phyloP scores from a whole-genome alignment of 2,329 filamentous ascomycete species.

The Coniochaeta hoffmannii region DNA sequence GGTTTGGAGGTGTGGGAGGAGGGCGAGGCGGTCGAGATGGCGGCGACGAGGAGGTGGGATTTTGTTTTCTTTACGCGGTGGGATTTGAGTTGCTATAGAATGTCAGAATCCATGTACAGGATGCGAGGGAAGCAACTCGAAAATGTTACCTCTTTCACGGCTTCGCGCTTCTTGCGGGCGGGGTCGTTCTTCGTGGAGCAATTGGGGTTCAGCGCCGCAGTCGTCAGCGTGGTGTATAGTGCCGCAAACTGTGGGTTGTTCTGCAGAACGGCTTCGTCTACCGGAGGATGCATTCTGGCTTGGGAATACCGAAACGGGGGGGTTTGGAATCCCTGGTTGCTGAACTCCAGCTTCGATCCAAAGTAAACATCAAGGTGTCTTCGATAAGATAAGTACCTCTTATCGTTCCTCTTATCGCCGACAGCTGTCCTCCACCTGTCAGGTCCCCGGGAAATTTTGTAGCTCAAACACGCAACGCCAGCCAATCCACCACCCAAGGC shows the following conservation, averaged over 20 bases:
- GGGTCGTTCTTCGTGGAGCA: constrained; percentile 48
- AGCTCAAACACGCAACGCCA: constrained; percentile 3
- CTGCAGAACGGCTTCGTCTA: constrained; percentile 46
- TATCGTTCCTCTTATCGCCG: not conserved
- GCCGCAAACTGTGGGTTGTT: constrained; percentile 54
- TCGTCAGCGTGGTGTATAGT: constrained; percentile 48
- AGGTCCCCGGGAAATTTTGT: constrained; percentile 12
- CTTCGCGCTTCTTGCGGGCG: constrained; percentile 40
- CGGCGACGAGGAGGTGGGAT: constrained; percentile 40
- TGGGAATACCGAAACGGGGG: not conserved
- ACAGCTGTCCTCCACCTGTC: not conserved
- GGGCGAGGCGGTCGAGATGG: constrained; percentile 35
- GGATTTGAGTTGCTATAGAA: constrained; percentile 31
- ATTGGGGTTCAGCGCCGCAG: constrained; percentile 46
- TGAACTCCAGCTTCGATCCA: not conserved
- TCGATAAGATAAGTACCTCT: not conserved
- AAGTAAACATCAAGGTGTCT: not conserved
- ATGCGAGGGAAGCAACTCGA: constrained; percentile 5
- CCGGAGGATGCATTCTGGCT: constrained; percentile 46
- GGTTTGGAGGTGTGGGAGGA: constrained; percentile 9
- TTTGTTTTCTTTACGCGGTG: constrained; percentile 41
- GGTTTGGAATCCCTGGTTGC: not conserved
- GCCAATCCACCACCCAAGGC: not conserved
- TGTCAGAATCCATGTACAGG: not conserved
- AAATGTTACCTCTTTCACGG: constrained; percentile 36